These are phyloP conservation scores for Solanum hybrid DNA, from an alignment of 305 asterid genomes.

Conservation along the genomic window DNA sequence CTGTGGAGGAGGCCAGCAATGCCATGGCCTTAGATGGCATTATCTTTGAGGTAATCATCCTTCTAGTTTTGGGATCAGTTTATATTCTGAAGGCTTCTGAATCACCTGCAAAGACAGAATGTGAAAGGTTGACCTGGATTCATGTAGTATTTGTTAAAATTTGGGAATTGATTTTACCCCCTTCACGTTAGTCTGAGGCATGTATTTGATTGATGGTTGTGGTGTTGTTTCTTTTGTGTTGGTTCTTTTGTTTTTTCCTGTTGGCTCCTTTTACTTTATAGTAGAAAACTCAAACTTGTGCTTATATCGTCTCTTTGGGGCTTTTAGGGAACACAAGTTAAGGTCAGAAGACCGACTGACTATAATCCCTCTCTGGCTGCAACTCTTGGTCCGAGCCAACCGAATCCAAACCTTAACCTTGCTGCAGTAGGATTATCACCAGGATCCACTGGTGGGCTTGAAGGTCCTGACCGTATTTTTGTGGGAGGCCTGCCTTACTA, in stretches of 20 bases:
- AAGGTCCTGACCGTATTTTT: slow-evolving; percentile 64
- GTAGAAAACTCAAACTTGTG: neutral
- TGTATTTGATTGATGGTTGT: neutral
- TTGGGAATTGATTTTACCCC: neutral
- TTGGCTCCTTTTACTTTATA: neutral
- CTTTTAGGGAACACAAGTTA: slow-evolving; percentile 91
- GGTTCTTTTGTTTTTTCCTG: neutral
- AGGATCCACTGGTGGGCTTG: slow-evolving; percentile 37
- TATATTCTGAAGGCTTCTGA: neutral
- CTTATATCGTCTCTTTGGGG: neutral
- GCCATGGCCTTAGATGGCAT: slow-evolving; percentile 98
- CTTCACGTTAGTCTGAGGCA: neutral
- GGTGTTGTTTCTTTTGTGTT: neutral
- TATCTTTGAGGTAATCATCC: slow-evolving; percentile 72
- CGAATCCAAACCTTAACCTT: slow-evolving; percentile 79
- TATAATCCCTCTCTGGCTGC: slow-evolving; percentile 94
- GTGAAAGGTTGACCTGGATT: neutral
- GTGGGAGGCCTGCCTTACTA: slow-evolving; percentile 71
- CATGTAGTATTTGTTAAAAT: neutral
- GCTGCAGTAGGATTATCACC: slow-evolving; percentile 58
- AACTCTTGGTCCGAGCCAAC: slow-evolving; percentile 96
- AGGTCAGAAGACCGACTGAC: slow-evolving; percentile 96
- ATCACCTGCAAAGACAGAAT: neutral
- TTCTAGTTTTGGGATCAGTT: neutral
- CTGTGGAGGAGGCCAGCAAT: slow-evolving; percentile 98